A percentile compares a stretch with the other conserved stretches of the same genome.
Evolutionary conservation across 441 rosid genomes (phyloP).

Genomic region (Croton laevigatus): DNA sequence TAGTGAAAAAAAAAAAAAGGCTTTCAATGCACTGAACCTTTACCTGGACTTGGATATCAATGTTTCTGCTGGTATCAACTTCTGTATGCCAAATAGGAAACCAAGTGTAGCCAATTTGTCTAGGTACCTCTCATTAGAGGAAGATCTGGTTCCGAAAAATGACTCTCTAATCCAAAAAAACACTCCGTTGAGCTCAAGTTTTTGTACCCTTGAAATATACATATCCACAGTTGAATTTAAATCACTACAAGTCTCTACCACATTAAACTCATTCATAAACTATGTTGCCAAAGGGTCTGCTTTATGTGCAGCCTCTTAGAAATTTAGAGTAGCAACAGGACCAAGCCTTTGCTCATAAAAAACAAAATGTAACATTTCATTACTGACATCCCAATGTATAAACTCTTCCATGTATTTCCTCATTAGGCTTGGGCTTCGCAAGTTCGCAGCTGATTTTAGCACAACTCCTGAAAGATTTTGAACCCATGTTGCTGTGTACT

Average conservation of each 20-base stretch:
- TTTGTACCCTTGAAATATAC: constrained; percentile 50
- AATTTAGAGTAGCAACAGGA: constrained; percentile 52
- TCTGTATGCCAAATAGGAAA: constrained; percentile 89
- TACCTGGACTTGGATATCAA: constrained; percentile 54
- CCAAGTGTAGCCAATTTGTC: constrained; percentile 66
- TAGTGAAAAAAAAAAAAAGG: no score
- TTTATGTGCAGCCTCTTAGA: constrained; percentile 50
- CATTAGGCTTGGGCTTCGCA: constrained; percentile 66
- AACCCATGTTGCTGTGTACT: constrained; percentile 63
- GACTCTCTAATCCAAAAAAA: constrained; percentile 69
- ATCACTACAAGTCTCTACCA: constrained; percentile 72
- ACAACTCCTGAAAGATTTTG: constrained; percentile 35
- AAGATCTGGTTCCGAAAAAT: constrained; percentile 56
- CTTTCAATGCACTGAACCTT: no score
- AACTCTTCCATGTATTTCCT: constrained; percentile 67
- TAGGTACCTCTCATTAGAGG: constrained; percentile 65
- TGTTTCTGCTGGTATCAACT: constrained; percentile 52
- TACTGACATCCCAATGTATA: constrained; percentile 85
- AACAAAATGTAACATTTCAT: constrained; percentile 87
- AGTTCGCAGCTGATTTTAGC: constrained; percentile 50
- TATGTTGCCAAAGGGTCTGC: constrained; percentile 62
- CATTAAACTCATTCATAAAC: constrained; percentile 76
- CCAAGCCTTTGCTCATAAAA: constrained; percentile 68
- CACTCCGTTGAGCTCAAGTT: constrained; percentile 46
- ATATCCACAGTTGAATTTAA: constrained; percentile 61